Conservation (phyloP, 2,329 filamentous ascomycete species). For the Neonectria punicea region DNA sequence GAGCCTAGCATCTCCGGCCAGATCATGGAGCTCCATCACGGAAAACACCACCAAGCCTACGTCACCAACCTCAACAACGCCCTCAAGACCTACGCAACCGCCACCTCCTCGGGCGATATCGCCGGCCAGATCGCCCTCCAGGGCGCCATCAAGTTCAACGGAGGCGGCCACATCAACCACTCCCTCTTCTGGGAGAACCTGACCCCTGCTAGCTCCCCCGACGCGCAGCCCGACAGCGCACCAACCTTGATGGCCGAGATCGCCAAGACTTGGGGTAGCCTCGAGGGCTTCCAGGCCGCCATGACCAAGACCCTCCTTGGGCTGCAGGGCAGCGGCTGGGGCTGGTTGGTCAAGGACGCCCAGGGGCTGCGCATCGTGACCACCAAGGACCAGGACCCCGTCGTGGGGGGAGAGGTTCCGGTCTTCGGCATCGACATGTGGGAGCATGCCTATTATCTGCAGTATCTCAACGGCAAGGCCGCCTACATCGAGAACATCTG, state of each 20-base stretch:
- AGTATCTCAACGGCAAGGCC: constrained; percentile 81
- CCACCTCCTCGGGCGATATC: constrained; percentile 67
- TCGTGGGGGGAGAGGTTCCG: constrained; percentile 71
- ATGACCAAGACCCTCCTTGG: constrained; percentile 74
- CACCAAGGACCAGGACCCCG: constrained; percentile 88
- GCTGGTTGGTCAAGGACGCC: constrained; percentile 79
- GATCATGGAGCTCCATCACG: constrained; percentile 85
- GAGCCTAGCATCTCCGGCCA: constrained; percentile 79
- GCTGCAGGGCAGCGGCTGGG: constrained; percentile 88
- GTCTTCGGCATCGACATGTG: constrained; percentile 88
- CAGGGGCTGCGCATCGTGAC: constrained; percentile 75
- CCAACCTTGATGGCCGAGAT: constrained; percentile 72
- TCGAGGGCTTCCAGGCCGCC: constrained; percentile 71
- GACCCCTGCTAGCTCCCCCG: constrained; percentile 66
- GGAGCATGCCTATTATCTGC: constrained; percentile 92
- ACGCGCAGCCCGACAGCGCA: constrained; percentile 65
- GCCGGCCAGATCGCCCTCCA: constrained; percentile 74
- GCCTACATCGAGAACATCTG: constrained; percentile 81
- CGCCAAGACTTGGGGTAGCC: constrained; percentile 72
- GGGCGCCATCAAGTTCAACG: constrained; percentile 84
- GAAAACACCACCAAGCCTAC: constrained; percentile 83
- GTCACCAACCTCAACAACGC: constrained; percentile 79
- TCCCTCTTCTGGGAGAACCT: constrained; percentile 92
- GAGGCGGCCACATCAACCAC: constrained; percentile 94
- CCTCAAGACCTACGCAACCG: constrained; percentile 67